Conservation (phyloP, 2,329 filamentous ascomycete genomes). For the Beauveria rudraprayagi region DNA sequence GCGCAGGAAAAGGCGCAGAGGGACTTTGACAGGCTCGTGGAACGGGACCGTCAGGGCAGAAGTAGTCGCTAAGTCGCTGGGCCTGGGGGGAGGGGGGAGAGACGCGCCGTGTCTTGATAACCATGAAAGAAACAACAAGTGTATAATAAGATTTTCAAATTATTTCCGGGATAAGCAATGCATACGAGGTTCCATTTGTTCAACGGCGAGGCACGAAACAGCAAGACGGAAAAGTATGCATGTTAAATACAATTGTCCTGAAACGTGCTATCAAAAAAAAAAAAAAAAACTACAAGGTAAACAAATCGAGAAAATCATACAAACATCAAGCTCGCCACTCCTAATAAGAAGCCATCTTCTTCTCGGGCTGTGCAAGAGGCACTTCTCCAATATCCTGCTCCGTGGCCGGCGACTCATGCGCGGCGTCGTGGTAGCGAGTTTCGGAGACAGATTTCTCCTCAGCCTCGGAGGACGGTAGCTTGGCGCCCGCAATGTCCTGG, state of each 20-base stretch:
- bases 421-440: background rate
- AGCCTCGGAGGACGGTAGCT: background rate
- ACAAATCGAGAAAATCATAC: background rate
- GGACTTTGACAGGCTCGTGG: slow-evolving; percentile 42
- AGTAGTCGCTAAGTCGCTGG: slow-evolving; percentile 15
- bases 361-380: background rate
- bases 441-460: background rate
- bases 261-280: background rate
- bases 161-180: background rate
- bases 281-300: background rate
- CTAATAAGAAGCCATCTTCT: background rate
- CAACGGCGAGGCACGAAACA: background rate
- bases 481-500: background rate
- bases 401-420: background rate
- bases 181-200: background rate
- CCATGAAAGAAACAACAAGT: background rate
- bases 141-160: background rate
- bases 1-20: slow-evolving; percentile 39
- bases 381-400: slow-evolving; percentile 8
- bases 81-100: too few species aligned
- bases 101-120: background rate
- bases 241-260: background rate
- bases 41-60: slow-evolving; percentile 32
- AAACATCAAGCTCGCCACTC: background rate
- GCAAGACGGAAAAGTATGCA: background rate